Conservation (phyloP, 257 asterid genomes). For the Ballota nigra region DNA sequence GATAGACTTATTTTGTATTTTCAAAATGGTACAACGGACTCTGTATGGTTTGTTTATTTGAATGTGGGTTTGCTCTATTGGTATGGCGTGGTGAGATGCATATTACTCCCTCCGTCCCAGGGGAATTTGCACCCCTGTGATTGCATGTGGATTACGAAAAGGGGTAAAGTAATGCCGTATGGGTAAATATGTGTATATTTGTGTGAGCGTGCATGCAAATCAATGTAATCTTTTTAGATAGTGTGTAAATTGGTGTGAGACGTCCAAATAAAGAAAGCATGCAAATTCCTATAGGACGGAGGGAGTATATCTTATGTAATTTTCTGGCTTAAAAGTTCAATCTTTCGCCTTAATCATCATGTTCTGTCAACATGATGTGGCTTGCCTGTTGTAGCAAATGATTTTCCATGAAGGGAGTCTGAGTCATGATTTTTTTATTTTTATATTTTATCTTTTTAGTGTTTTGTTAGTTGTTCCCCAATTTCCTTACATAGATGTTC, state of each 20-base stretch:
- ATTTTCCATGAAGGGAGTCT: constrained; percentile 9
- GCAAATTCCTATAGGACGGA: too few species aligned
- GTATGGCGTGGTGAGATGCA: not conserved
- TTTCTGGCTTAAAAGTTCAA: not conserved
- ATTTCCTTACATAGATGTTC: constrained; percentile 13
- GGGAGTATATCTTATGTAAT: not conserved
- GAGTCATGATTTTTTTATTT: not conserved
- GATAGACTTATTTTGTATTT: not conserved
- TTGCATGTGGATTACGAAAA: too few species aligned
- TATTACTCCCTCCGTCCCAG: too few species aligned
- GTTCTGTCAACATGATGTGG: not conserved
- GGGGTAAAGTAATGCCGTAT: too few species aligned
- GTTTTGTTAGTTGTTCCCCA: not conserved
- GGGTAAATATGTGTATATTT: too few species aligned
- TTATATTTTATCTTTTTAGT: not conserved
- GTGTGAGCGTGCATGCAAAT: too few species aligned
- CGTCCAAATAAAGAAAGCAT: too few species aligned
- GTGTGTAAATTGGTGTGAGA: too few species aligned
- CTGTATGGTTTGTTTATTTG: not conserved
- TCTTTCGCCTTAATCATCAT: not conserved
- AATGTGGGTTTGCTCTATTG: not conserved
- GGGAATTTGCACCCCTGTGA: too few species aligned
- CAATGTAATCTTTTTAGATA: too few species aligned
- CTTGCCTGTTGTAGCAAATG: not conserved
- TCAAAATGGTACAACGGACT: not conserved